These are phyloP conservation scores for Panicum miliaceum DNA, from an alignment of 176 grass and related monocot genomes.

Conservation along the genomic window DNA sequence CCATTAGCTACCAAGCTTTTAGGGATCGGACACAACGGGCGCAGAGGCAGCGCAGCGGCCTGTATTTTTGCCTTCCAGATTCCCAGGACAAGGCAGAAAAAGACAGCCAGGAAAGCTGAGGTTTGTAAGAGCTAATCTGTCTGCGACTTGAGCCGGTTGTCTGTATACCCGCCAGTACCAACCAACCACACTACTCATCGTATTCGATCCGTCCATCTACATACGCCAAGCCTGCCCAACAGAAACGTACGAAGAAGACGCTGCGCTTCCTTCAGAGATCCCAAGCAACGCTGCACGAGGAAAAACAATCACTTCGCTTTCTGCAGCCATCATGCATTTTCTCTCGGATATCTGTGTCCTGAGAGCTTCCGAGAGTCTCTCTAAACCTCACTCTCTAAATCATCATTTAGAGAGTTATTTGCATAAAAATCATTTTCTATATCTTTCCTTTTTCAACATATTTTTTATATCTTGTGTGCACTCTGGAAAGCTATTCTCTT, in stretches of 20 bases:
- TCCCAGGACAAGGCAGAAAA: slow-evolving; percentile 31
- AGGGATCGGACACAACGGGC: background rate
- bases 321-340: background rate
- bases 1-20: background rate
- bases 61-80: background rate
- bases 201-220: slow-evolving; percentile 48
- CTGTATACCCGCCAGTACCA: background rate
- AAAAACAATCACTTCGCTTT: slow-evolving; percentile 37
- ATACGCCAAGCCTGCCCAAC: slow-evolving; percentile 22
- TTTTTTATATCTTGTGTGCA: too few species aligned
- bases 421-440: too few species aligned
- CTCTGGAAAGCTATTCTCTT: too few species aligned
- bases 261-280: background rate
- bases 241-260: background rate
- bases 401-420: too few species aligned
- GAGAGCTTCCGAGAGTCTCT: too few species aligned
- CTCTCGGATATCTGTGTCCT: too few species aligned
- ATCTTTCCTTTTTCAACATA: too few species aligned
- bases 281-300: slow-evolving; percentile 3
- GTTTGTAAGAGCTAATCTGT: slow-evolving; percentile 38
- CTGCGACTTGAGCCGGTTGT: background rate
- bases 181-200: background rate
- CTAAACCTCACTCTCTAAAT: too few species aligned
- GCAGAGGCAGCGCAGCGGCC: too few species aligned
- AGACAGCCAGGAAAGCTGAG: slow-evolving; percentile 36